Percentiles rank a stretch among this genome's conserved stretches.
Evolutionary conservation across 1,139 yeast species (phyloP).

Genomic region (Yamadazyma atlantica): DNA sequence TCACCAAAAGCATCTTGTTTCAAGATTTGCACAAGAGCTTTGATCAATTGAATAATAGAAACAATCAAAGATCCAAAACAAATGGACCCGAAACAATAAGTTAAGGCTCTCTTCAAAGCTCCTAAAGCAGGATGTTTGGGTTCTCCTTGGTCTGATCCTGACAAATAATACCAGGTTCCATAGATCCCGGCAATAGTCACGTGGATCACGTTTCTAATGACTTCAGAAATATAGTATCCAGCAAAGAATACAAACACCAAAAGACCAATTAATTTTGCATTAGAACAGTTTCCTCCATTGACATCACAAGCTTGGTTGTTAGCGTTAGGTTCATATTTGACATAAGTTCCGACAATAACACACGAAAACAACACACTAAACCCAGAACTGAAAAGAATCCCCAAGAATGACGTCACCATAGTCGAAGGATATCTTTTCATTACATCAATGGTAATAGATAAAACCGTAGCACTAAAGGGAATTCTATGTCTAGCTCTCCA

Average conservation of each 20-base stretch:
- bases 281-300: slow-evolving; percentile 67
- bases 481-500: slow-evolving; percentile 73
- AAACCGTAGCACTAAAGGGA: slow-evolving; percentile 70
- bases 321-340: slow-evolving; percentile 56
- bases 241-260: slow-evolving; percentile 76
- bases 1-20: slow-evolving; percentile 55
- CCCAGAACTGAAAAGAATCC: slow-evolving; percentile 62
- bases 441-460: slow-evolving; percentile 73
- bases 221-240: slow-evolving; percentile 84
- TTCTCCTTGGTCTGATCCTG: slow-evolving; percentile 75
- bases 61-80: slow-evolving; percentile 87
- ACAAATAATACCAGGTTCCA: slow-evolving; percentile 89
- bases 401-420: slow-evolving; percentile 59
- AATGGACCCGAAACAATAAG: slow-evolving; percentile 87
- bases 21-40: slow-evolving; percentile 47
- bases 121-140: slow-evolving; percentile 82
- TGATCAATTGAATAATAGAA: slow-evolving; percentile 62
- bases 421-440: slow-evolving; percentile 72
- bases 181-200: slow-evolving; percentile 82
- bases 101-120: slow-evolving; percentile 77
- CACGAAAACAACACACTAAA: slow-evolving; percentile 66
- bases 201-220: slow-evolving; percentile 79
- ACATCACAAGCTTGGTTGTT: slow-evolving; percentile 38
- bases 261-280: slow-evolving; percentile 64
- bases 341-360: slow-evolving; percentile 72